Evolutionary conservation across 768 basidiomycete genomes (phyloP).

Genomic region (Solioccasus polychromus): DNA sequence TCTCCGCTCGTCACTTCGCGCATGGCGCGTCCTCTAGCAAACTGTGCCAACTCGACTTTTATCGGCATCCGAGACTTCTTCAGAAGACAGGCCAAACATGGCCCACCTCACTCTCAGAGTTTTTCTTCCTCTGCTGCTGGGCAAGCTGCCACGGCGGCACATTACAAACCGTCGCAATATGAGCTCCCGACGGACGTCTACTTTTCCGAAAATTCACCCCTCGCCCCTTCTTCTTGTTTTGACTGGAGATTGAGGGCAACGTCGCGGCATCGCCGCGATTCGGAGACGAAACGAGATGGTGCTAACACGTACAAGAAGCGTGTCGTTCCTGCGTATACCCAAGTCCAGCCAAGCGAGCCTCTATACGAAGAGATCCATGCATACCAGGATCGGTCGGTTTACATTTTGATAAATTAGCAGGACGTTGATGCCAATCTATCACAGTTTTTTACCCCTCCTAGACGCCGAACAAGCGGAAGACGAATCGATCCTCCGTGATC

Average conservation of each 20-base stretch:
- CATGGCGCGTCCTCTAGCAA: conserved; percentile 7
- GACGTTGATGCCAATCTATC: not conserved
- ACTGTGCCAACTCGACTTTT: conserved; percentile 20
- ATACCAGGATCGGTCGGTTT: conserved; percentile 53
- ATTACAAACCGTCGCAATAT: conserved; percentile 13
- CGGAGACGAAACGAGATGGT: conserved; percentile 9
- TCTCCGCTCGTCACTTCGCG: conserved; percentile 4
- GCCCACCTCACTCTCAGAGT: not conserved
- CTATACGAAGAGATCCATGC: conserved; percentile 49
- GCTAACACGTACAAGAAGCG: conserved; percentile 35
- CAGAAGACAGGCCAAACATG: conserved; percentile 13
- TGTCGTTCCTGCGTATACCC: conserved; percentile 34
- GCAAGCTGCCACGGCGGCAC: conserved; percentile 7
- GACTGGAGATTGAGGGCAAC: conserved; percentile 60
- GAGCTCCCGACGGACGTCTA: conserved; percentile 26
- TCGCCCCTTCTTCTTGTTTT: conserved; percentile 38
- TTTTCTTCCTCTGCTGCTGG: conserved; percentile 18
- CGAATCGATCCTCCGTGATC: conserved; percentile 55
- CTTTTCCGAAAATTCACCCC: conserved; percentile 30
- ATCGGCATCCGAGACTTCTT: conserved; percentile 33
- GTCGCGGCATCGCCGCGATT: conserved; percentile 36
- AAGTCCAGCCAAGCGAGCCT: conserved; percentile 36
- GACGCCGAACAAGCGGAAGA: conserved; percentile 64
- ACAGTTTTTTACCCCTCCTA: conserved; percentile 47
- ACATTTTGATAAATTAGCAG: not conserved